Conservation (phyloP, 1,284 basidiomycete genomes). For the Puccinia hordei region DNA sequence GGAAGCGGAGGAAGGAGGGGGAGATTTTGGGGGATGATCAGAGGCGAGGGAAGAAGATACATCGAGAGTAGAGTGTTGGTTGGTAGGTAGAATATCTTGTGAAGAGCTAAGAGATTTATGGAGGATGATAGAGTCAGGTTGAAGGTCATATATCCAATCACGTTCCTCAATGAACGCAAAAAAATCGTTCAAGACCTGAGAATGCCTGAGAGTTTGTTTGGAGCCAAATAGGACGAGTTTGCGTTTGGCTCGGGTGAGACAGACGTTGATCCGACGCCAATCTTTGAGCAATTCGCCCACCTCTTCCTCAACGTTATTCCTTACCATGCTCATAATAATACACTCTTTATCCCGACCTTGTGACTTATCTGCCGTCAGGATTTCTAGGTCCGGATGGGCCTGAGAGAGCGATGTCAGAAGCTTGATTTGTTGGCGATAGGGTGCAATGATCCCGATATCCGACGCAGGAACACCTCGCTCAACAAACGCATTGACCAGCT, state of each 20-base stretch:
- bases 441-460: constrained; percentile 83
- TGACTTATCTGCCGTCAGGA: constrained; percentile 89
- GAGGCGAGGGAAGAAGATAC: background rate
- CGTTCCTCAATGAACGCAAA: constrained; percentile 68
- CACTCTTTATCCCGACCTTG: constrained; percentile 97
- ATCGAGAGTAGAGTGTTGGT: no score
- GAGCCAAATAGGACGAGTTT: constrained; percentile 86
- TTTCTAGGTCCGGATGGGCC: constrained; percentile 67
- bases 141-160: constrained; percentile 71
- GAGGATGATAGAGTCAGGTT: constrained; percentile 63
- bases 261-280: constrained; percentile 93
- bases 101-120: constrained; percentile 53
- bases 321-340: constrained; percentile 87
- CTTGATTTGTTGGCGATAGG: constrained; percentile 95
- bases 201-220: constrained; percentile 55
- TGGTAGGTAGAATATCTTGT: background rate
- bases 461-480: constrained; percentile 68
- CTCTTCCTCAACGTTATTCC: constrained; percentile 69
- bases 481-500: constrained; percentile 71
- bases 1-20: background rate
- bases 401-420: constrained; percentile 68
- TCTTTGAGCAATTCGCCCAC: constrained; percentile 85
- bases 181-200: constrained; percentile 34
- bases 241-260: constrained; percentile 85
- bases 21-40: background rate